Evolutionary conservation across 2,329 filamentous ascomycete species (phyloP).

Genomic region (Aspergillus candidus): DNA sequence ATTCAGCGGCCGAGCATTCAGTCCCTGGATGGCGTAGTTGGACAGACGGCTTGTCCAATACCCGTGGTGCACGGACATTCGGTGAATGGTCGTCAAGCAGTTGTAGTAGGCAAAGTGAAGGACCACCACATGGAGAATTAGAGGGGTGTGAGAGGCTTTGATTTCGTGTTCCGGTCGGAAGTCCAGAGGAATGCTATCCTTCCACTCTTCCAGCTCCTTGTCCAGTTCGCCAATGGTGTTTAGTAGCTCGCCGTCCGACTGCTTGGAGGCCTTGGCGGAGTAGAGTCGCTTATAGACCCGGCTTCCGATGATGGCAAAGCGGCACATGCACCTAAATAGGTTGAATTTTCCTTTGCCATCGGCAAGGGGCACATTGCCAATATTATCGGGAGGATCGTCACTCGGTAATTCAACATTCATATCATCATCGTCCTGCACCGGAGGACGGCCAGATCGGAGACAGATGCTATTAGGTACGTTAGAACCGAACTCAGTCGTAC

Average conservation of each 20-base stretch:
- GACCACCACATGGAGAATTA: slow-evolving; percentile 92
- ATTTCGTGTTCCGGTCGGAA: slow-evolving; percentile 98
- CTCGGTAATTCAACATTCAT: slow-evolving; percentile 97
- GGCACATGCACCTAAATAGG: slow-evolving; percentile 86
- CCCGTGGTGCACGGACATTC: slow-evolving; percentile 96
- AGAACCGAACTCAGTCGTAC: slow-evolving; percentile 15
- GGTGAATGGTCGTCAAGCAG: slow-evolving; percentile 92
- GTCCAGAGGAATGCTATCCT: slow-evolving; percentile 88
- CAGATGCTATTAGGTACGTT: slow-evolving; percentile 48
- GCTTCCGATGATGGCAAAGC: slow-evolving; percentile 85
- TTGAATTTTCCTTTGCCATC: slow-evolving; percentile 92
- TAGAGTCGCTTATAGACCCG: slow-evolving; percentile 91
- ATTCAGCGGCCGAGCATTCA: slow-evolving; percentile 86
- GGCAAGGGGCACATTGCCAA: slow-evolving; percentile 85
- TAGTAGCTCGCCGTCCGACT: slow-evolving; percentile 85
- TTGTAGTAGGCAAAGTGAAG: slow-evolving; percentile 98
- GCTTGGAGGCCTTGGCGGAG: slow-evolving; percentile 83
- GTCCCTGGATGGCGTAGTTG: slow-evolving; percentile 88
- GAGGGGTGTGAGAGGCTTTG: slow-evolving; percentile 80
- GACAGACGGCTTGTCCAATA: slow-evolving; percentile 96
- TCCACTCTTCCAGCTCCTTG: slow-evolving; percentile 86
- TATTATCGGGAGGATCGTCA: slow-evolving; percentile 82
- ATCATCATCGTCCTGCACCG: slow-evolving; percentile 68
- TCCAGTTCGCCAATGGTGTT: slow-evolving; percentile 96
- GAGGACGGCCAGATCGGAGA: slow-evolving; percentile 64